These are phyloP conservation scores for Fimicolochytrium jonesii DNA, from an alignment of 192 early-diverging fungal genomes.

Conservation along the genomic window DNA sequence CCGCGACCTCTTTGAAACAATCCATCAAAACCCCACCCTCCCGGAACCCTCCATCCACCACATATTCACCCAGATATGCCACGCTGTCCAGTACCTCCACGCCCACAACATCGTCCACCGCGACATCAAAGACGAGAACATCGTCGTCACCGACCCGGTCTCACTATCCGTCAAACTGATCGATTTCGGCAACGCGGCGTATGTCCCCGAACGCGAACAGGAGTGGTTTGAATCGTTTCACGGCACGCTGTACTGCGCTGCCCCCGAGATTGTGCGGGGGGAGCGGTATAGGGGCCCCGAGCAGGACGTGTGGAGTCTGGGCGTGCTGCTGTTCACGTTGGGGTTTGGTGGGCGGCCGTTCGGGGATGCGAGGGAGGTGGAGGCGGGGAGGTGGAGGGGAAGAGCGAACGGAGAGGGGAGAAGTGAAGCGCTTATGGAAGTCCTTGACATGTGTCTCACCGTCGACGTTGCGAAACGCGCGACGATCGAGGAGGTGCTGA, in stretches of 20 bases:
- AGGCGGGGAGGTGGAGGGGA: constrained; percentile 4
- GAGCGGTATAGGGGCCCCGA: constrained; percentile 72
- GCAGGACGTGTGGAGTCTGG: constrained; percentile 77
- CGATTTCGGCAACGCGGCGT: constrained; percentile 76
- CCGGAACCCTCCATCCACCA: constrained; percentile 51
- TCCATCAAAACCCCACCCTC: constrained; percentile 35
- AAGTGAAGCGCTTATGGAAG: constrained; percentile 23
- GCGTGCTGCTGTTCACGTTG: constrained; percentile 71
- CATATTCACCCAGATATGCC: constrained; percentile 43
- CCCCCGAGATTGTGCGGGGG: constrained; percentile 66
- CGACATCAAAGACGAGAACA: constrained; percentile 89
- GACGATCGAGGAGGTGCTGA: constrained; percentile 70
- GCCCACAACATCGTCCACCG: constrained; percentile 51
- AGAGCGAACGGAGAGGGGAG: too few relatives aligned
- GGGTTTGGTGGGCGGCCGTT: constrained; percentile 57
- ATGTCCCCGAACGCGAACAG: constrained; percentile 44
- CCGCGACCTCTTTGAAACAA: constrained; percentile 45
- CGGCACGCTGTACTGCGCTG: constrained; percentile 73
- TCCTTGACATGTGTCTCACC: constrained; percentile 71
- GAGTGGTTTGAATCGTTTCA: constrained; percentile 67
- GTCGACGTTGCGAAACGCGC: constrained; percentile 66
- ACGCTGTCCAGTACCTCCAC: constrained; percentile 40
- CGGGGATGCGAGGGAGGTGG: constrained; percentile 1
- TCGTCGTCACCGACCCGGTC: constrained; percentile 46
- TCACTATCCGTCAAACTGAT: constrained; percentile 60